Base-by-base conservation (phyloP, 768 basidiomycete species). In the Coprinopsis strossmayeri region DNA sequence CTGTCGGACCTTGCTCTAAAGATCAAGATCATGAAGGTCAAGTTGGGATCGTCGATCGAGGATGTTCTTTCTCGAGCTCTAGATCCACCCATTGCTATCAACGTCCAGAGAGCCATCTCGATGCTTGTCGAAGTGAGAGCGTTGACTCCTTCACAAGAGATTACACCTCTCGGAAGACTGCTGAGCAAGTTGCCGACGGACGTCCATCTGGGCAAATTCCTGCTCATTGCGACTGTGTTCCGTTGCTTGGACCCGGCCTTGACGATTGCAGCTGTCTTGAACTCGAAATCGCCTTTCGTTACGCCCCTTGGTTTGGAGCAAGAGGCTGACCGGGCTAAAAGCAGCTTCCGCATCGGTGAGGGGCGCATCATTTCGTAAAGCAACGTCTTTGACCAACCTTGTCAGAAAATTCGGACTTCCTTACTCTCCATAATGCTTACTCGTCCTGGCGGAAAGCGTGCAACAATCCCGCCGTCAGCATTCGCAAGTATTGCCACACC, bases 361-460 rank as follows among this genome's bases (percentile, higher is more conserved):
- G n/a, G n/a, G n/a, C n/a, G n/a, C n/a, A n/a, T n/a, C n/a, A n/a
- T n/a, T n/a, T n/a, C n/a, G n/a, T n/a, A n/a, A n/a, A n/a, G n/a
- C n/a, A n/a, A n/a, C n/a, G n/a, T n/a, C n/a, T n/a, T n/a, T n/a
- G n/a, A n/a, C n/a, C n/a, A n/a, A n/a, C n/a, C n/a, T n/a, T n/a
- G n/a, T n/a, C n/a, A 94, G 94, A 91, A 50, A 90, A 94, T 62
- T 93, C 89, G 5, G 95, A 99, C 62, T 99, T 99, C 62, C 59
- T 97, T 55, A 96, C 94, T 0, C 78, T 94, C 38, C 91, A 94
- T 62, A 86, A 91, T 52, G 93, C 87, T 0, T 98, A 93, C 66
- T 66, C 81, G 3, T 84, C 81, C 52, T 98, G 94, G 93, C 74
- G 94, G 24, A 73, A 77, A 50, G 87, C 84, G 27, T 87, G 76